These are phyloP conservation scores for Penicillium manginii DNA, from an alignment of 495 filamentous ascomycete species.

Conservation along the genomic window DNA sequence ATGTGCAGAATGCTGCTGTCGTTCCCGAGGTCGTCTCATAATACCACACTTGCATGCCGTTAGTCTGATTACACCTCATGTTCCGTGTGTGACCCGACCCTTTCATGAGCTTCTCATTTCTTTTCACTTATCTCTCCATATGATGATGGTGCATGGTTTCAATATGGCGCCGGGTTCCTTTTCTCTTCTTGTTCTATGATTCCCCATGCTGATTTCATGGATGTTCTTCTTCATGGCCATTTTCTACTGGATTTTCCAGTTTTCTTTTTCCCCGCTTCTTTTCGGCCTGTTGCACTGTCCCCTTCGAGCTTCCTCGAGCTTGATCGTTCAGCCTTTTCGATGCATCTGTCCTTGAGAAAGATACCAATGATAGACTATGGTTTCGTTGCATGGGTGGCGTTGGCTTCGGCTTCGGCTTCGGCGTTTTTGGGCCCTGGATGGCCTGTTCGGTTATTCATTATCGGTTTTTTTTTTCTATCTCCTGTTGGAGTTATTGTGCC, in stretches of 20 bases:
- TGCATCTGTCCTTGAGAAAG: slow-evolving; percentile 31
- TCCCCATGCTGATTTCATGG: slow-evolving; percentile 1
- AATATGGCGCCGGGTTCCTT: slow-evolving; percentile 8
- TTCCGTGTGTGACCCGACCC: too few relatives aligned
- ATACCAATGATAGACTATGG: slow-evolving; percentile 52
- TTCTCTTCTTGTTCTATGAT: slow-evolving; percentile 3
- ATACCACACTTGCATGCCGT: not conserved
- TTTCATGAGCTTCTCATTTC: slow-evolving; percentile 3
- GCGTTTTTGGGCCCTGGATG: slow-evolving; percentile 2
- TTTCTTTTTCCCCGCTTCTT: slow-evolving; percentile 16
- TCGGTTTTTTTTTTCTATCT: not conserved
- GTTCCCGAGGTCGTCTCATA: slow-evolving; percentile 5
- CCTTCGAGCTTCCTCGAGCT: slow-evolving; percentile 4
- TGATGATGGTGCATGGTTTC: slow-evolving; percentile 10
- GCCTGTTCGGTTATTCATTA: not conserved
- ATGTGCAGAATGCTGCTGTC: slow-evolving; percentile 7
- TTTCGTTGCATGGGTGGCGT: slow-evolving; percentile 34
- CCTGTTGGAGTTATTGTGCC: not conserved
- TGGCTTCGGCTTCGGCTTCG: slow-evolving; percentile 27
- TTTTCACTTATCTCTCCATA: not conserved
- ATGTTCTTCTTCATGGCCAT: slow-evolving; percentile 4
- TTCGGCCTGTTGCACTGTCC: slow-evolving; percentile 6
- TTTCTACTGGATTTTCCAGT: slow-evolving; percentile 10
- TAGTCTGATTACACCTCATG: too few relatives aligned
- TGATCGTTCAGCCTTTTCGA: slow-evolving; percentile 10